phyloP scores from a whole-genome alignment of 163 green algal species.

The Chlamydomonas reinhardtii region DNA sequence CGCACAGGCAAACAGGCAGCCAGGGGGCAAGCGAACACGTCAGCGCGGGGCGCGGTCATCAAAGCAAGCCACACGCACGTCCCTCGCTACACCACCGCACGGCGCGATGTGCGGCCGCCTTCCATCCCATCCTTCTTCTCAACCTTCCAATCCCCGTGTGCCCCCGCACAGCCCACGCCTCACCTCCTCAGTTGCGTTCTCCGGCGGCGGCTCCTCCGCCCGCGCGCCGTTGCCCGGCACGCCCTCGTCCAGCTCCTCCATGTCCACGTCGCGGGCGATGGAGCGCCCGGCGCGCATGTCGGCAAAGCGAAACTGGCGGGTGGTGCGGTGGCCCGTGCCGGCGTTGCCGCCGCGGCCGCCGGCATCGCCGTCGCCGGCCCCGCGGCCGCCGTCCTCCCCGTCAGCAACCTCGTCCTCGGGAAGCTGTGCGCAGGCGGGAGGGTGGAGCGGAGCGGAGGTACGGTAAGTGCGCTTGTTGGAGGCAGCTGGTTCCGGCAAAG shows the following conservation, averaged over 20 bases:
- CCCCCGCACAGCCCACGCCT: not conserved
- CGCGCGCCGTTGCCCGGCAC: not conserved
- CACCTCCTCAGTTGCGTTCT: conserved; percentile 24
- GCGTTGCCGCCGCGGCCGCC: not conserved
- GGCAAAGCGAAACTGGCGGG: conserved; percentile 31
- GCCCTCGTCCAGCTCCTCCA: not conserved
- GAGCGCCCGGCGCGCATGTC: not conserved
- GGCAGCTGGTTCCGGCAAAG: no score
- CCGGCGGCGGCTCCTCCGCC: not conserved
- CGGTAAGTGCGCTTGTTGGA: no score
- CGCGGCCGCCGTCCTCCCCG: no score
- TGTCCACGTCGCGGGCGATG: conserved; percentile 10
- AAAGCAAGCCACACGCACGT: no score
- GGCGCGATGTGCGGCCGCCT: no score
- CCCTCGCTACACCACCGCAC: no score
- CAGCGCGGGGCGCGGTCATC: no score
- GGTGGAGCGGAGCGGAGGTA: not conserved
- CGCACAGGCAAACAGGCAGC: not conserved
- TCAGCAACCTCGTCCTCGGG: no score
- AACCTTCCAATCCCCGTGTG: no score
- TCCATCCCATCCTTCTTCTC: no score
- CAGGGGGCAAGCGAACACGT: not conserved
- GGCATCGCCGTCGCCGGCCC: no score
- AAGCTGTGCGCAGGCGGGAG: not conserved
- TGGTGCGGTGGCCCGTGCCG: not conserved